Evolutionary conservation across 495 filamentous ascomycete species (phyloP), one percentile per base, ranked within the genome.

Genomic region (Rusavskia elegans): DNA sequence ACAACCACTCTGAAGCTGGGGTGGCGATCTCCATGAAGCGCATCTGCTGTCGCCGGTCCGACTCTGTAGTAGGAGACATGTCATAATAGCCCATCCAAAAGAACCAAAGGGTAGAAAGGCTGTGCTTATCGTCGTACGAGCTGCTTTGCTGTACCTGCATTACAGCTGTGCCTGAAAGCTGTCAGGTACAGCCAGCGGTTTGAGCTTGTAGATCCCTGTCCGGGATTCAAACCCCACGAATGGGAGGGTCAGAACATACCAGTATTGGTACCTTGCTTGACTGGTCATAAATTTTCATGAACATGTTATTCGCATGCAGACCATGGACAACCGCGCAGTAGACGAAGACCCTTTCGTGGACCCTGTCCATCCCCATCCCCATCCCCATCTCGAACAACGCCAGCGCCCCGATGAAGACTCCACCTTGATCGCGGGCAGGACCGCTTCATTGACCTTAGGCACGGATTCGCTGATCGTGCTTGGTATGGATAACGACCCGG

Each of bases 381-480:
- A 27, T 11, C 41, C 50, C 27, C 32, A 14, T 35, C 10, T 7
- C 13, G 32, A 14, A 0, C 6, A 35, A 11, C 32, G 32, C 13
- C 23, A 23, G 27, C 29, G 46, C 7, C 49, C 53, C 20, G 40
- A 29, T 7, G 56, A 67, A 51, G 70, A 70, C 50, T 64, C 63
- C 41, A 76, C 72, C 9, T 62, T 83, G 49, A 63, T 68, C 21
- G 72, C 82, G 35, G 80, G 74, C 59, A 71, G 75, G 50, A 72
- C 74, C 56, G 77, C 80, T 16, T 78, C 77, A 2, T 63, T 85
- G 53, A 82, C 77, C 9, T 64, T 85, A 29, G 74, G 73, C n/a
- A 77, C 74, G 1, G 79, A 84, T 56, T 76, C 78, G 32, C 69
- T 86, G 44, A 68, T 82, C 52, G 69, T 85, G 11, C 63, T 79